Evolutionary conservation across 2,329 filamentous ascomycete genomes (phyloP).

Genomic region (Fusarium sp.): DNA sequence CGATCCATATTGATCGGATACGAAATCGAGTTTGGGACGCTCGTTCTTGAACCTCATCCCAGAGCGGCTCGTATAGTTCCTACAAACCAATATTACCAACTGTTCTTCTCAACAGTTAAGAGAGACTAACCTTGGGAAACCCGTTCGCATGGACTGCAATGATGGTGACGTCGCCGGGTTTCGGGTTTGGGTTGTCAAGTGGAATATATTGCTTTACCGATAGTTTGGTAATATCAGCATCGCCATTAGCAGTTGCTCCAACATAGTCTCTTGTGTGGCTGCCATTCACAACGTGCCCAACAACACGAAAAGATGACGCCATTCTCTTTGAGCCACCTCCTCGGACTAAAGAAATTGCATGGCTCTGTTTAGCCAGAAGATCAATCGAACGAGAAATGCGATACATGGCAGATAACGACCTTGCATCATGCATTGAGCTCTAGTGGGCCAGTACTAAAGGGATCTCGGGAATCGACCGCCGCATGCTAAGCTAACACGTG

Average conservation of each 20-base stretch:
- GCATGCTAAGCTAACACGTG: too few species aligned
- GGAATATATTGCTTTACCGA: constrained; percentile 9
- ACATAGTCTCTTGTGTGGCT: constrained; percentile 5
- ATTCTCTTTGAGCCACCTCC: too few species aligned
- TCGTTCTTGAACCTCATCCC: neutral
- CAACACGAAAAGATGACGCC: neutral
- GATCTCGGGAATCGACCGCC: too few species aligned
- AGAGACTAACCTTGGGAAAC: constrained; percentile 2
- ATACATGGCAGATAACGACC: too few species aligned
- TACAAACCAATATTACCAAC: neutral
- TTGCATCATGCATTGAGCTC: too few species aligned
- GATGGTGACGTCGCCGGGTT: constrained; percentile 1
- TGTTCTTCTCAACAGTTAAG: rapidly evolving
- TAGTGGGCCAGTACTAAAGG: too few species aligned
- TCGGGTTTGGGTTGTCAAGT: neutral
- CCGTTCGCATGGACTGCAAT: constrained; percentile 10
- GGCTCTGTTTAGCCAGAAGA: too few species aligned
- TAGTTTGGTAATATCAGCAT: neutral
- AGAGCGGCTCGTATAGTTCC: constrained; percentile 9
- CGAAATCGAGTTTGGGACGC: neutral
- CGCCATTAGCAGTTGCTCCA: neutral
- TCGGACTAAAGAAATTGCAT: too few species aligned
- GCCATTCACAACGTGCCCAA: neutral
- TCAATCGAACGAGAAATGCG: too few species aligned
- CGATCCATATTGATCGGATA: constrained; percentile 8